phyloP scores from a whole-genome alignment of 1,284 basidiomycete genomes.

The Coriolopsis trogii region DNA sequence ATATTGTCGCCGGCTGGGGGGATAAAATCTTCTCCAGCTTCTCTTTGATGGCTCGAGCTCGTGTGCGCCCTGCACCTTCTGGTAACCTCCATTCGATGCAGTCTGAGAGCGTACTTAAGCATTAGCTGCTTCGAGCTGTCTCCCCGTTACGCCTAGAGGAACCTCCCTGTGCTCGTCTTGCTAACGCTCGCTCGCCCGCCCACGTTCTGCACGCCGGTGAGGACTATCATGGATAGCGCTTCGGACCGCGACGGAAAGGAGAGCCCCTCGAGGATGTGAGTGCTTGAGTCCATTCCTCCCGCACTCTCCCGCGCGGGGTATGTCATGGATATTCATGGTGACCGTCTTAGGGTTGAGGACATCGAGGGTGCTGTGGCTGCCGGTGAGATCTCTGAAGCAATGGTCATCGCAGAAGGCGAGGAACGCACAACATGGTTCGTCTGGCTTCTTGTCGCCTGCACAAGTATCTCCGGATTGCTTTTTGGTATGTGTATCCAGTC shows the following conservation, averaged over 20 bases:
- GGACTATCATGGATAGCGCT: constrained; percentile 10
- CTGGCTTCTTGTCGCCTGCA: constrained; percentile 68
- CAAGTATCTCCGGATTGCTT: constrained; percentile 74
- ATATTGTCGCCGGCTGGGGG: too few species aligned
- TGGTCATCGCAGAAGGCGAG: constrained; percentile 69
- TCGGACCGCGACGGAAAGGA: constrained; percentile 12
- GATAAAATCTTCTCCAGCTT: too few species aligned
- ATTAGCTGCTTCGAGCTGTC: not conserved
- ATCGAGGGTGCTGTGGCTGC: constrained; percentile 33
- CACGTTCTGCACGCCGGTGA: not conserved
- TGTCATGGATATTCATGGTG: not conserved
- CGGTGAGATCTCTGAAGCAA: constrained; percentile 62
- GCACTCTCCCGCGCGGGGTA: not conserved
- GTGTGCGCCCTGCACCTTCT: too few species aligned
- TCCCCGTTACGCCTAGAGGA: constrained; percentile 1
- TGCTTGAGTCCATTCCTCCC: constrained; percentile 9
- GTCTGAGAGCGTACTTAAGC: not conserved
- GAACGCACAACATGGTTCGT: constrained; percentile 72
- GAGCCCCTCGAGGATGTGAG: constrained; percentile 5
- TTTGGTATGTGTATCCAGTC: constrained; percentile 56
- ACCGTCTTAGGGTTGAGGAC: constrained; percentile 27
- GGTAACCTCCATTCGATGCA: too few species aligned
- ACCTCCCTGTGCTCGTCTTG: constrained; percentile 1
- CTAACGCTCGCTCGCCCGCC: not conserved
- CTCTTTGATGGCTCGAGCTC: too few species aligned